These are phyloP conservation scores for Candida easanensis DNA, from an alignment of 805 yeast species.

Conservation along the genomic window DNA sequence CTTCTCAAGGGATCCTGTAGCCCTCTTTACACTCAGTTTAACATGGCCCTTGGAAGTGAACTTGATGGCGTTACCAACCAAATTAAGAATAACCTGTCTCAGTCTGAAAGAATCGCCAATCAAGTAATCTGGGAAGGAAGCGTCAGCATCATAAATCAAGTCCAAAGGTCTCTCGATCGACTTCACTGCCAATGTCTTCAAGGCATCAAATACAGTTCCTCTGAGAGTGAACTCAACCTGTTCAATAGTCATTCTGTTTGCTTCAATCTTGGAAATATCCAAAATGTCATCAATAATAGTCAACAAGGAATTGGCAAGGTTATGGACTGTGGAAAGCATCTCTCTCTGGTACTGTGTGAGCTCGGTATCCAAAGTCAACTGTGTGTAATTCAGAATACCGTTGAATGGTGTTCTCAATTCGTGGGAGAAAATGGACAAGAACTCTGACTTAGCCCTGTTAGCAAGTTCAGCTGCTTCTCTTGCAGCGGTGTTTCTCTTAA, in stretches of 20 bases:
- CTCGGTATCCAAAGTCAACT: slow-evolving; percentile 82
- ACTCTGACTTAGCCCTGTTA: slow-evolving; percentile 84
- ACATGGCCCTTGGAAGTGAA: slow-evolving; percentile 84
- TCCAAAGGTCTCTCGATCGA: slow-evolving; percentile 85
- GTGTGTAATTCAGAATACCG: slow-evolving; percentile 93
- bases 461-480: slow-evolving; percentile 94
- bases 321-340: slow-evolving; percentile 87
- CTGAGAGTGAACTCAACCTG: slow-evolving; percentile 82
- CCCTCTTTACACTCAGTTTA: slow-evolving; percentile 66
- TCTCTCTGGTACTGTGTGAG: slow-evolving; percentile 89
- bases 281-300: slow-evolving; percentile 88
- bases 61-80: slow-evolving; percentile 88
- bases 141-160: slow-evolving; percentile 76
- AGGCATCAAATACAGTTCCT: slow-evolving; percentile 86
- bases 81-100: slow-evolving; percentile 80
- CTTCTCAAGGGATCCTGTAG: slow-evolving; percentile 26
- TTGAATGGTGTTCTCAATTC: slow-evolving; percentile 91
- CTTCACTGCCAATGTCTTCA: slow-evolving; percentile 85
- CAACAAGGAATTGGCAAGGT: slow-evolving; percentile 77
- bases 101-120: slow-evolving; percentile 88
- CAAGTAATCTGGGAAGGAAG: slow-evolving; percentile 81
- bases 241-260: slow-evolving; percentile 90
- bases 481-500: slow-evolving; percentile 88
- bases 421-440: slow-evolving; percentile 83
- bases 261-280: slow-evolving; percentile 91